Percentiles rank a stretch among this genome's conserved stretches.
Evolutionary conservation across 345 rosid species (phyloP).

Genomic region (Populus alba): DNA sequence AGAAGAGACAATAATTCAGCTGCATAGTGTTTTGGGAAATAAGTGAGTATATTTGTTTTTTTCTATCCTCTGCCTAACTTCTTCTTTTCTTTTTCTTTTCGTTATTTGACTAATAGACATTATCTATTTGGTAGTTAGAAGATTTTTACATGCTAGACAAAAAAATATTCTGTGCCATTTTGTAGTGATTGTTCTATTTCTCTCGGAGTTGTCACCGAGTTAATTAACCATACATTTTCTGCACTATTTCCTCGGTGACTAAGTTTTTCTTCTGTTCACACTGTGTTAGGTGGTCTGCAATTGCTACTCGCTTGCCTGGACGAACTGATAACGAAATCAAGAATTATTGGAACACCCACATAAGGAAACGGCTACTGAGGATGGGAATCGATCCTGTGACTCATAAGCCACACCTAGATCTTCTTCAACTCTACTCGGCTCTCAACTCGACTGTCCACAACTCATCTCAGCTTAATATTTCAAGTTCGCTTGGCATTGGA

Average conservation of each 20-base stretch:
- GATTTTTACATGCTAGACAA: not conserved
- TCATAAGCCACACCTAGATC: slow-evolving; percentile 64
- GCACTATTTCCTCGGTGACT: not conserved
- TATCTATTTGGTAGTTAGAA: not conserved
- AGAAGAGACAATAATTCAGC: slow-evolving; percentile 70
- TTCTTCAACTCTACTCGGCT: slow-evolving; percentile 27
- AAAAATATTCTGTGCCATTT: not conserved
- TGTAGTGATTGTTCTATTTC: not conserved
- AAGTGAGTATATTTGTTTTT: slow-evolving; percentile 40
- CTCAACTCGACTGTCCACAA: slow-evolving; percentile 20
- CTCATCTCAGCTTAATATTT: slow-evolving; percentile 31
- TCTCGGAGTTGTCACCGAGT: not conserved
- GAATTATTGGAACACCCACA: slow-evolving; percentile 87
- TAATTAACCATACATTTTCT: not conserved
- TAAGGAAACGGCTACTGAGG: slow-evolving; percentile 60
- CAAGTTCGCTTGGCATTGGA: slow-evolving; percentile 34
- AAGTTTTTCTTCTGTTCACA: not conserved
- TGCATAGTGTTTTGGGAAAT: slow-evolving; percentile 75
- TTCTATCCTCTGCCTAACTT: not conserved
- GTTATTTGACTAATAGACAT: not conserved
- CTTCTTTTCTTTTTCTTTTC: not conserved
- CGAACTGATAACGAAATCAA: slow-evolving; percentile 89
- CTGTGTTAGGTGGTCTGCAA: slow-evolving; percentile 72
- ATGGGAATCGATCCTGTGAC: slow-evolving; percentile 92
- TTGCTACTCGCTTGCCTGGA: slow-evolving; percentile 79